phyloP scores from a whole-genome alignment of 2,329 filamentous ascomycete species.

The Fusarium temperatum region DNA sequence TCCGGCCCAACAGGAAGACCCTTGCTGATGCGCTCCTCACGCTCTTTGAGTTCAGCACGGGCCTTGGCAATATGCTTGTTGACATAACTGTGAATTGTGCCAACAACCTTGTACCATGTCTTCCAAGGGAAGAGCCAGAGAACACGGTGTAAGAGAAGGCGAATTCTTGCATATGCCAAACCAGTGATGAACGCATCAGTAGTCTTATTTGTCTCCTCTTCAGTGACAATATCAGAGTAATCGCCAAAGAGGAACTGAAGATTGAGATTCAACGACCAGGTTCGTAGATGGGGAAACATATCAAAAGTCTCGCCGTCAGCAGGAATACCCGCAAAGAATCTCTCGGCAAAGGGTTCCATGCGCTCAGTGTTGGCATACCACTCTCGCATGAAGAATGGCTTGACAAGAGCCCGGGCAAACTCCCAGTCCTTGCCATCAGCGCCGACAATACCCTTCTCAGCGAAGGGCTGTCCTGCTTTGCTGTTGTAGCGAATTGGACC shows the following conservation, averaged over 20 bases:
- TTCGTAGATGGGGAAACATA: background rate
- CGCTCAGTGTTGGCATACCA: background rate
- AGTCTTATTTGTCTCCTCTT: background rate
- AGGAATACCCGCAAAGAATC: background rate
- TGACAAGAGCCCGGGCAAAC: background rate
- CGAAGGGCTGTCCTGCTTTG: constrained; percentile 4
- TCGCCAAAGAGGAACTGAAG: background rate
- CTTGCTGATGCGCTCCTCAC: background rate
- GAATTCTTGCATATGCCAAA: background rate
- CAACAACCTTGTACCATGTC: background rate
- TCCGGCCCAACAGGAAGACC: constrained; percentile 1
- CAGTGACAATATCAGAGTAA: background rate
- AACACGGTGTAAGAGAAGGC: background rate
- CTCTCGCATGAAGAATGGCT: constrained; percentile 4
- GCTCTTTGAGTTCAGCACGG: constrained; percentile 3
- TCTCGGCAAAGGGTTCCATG: background rate
- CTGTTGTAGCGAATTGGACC: constrained; percentile 3
- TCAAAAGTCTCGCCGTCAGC: background rate
- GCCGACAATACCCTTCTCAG: background rate
- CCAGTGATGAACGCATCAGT: background rate
- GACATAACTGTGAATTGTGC: constrained; percentile 3
- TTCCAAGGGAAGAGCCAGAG: constrained; percentile 9
- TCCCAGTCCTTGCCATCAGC: constrained; percentile 10
- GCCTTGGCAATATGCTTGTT: constrained; percentile 4
- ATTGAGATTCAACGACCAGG: background rate